Base-by-base conservation (phyloP, 2,329 filamentous ascomycete genomes). In the Biscogniauxia sp. region DNA sequence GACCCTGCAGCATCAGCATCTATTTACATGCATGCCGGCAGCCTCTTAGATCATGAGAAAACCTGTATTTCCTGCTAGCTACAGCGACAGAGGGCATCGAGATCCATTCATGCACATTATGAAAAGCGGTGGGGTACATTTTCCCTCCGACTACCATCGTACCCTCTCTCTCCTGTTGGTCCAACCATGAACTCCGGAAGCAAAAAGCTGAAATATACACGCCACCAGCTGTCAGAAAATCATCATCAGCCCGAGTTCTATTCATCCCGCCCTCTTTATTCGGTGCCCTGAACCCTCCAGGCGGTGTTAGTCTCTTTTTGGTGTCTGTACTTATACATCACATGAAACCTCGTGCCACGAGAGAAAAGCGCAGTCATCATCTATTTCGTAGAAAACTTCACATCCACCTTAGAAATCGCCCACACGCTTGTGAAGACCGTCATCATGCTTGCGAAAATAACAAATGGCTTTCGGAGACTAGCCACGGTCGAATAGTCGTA, bases 401-500 rank as follows among this genome's bases (percentile, higher is more conserved):
- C 84, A 73, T 97, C 89, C 64, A 97, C 80, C 70, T 86, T 88
- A 32, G 92, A 90, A 61, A 97, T 75, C 3, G 87, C 78, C 88
- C 90, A 97, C 5, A 85, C 84, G 1, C 87, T 82, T 50, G 86
- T 81, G 76, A 96, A 97, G 13, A 96, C 78, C n/a, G 83, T 80
- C 66, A 96, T 73, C 64, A 90, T 78, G 68, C 90, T 92, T 32
- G 80, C 79, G 66, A 95, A 92, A 62, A 98, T 85, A 23, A 94
- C 86, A 20, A 96, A 67, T 0, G 95, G 95, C 80, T 99, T 99
- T 71, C 93, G 87, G 69, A 97, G 84, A 49, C 85, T 86, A 26
- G 91, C 89, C 2, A 83, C 73, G 66, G 89, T 82, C 1, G 93
- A 86, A 72, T 95, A 92, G 65, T 97, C 91, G 76, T 99, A 99